Percentiles rank a stretch among this genome's conserved stretches.
phyloP scores from a whole-genome alignment of 2,329 filamentous ascomycete genomes.

The Paramyrothecium sp. region DNA sequence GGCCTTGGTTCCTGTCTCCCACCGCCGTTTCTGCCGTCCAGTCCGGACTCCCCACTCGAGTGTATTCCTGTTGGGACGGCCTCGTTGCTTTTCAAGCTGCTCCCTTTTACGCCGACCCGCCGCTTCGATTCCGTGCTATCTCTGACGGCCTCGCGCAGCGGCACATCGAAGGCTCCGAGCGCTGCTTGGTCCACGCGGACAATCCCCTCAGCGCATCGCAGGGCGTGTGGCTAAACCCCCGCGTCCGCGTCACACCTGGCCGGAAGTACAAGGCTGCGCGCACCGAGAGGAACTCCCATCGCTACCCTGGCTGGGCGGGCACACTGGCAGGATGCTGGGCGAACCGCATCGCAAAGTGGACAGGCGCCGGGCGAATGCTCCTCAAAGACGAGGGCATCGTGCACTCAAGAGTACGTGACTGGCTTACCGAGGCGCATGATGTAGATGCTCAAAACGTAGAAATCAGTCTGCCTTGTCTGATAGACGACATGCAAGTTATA shows the following conservation, averaged over 20 bases:
- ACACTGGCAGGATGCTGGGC: conserved; percentile 35
- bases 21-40: conserved; percentile 36
- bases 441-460: conserved; percentile 8
- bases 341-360: conserved; percentile 29
- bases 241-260: neutral
- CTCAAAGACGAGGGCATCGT: neutral
- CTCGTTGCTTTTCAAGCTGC: conserved; percentile 40
- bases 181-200: neutral
- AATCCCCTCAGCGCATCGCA: neutral
- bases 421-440: conserved; percentile 22
- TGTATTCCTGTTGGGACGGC: conserved; percentile 37
- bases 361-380: neutral
- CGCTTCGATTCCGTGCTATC: neutral
- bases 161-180: neutral
- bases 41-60: neutral
- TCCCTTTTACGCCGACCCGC: neutral
- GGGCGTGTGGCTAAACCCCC: conserved; percentile 1
- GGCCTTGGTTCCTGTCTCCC: conserved; percentile 57
- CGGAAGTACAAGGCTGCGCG: neutral
- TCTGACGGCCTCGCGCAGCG: neutral
- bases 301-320: neutral
- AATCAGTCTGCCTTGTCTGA: conserved; percentile 39
- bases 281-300: neutral
- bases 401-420: conserved; percentile 32
- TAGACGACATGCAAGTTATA: conserved; percentile 61